A percentile compares a stretch with the other conserved stretches of the same genome.
Evolutionary conservation across 2,329 filamentous ascomycete genomes (phyloP).

Genomic region (Dryadomyces sulphureus): DNA sequence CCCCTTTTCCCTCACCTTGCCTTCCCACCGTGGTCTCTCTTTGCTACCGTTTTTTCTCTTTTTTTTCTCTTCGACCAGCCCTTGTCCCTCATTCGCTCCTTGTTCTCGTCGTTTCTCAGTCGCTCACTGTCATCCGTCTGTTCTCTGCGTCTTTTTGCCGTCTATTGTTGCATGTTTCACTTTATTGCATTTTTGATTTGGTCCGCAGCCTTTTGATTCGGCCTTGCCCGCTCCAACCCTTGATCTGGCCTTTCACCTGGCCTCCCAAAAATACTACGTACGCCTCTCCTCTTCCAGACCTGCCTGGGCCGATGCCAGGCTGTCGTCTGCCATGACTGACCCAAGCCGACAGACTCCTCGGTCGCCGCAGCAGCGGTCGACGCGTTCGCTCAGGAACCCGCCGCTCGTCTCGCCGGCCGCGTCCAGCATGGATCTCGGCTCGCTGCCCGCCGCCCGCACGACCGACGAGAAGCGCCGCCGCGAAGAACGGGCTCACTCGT

Average conservation of each 20-base stretch:
- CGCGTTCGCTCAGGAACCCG: conserved; percentile 38
- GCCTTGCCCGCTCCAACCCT: background rate
- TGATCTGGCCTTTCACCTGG: background rate
- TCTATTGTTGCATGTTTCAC: background rate
- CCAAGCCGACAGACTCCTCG: conserved; percentile 18
- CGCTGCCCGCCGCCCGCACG: conserved; percentile 7
- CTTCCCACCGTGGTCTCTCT: background rate
- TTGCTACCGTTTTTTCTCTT: background rate
- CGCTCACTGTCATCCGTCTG: background rate
- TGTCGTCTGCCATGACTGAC: conserved; percentile 27
- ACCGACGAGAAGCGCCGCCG: conserved; percentile 11
- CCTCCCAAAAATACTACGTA: background rate
- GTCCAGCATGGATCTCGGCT: background rate
- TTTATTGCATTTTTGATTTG: background rate
- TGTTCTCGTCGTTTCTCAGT: background rate
- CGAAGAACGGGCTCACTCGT: conserved; percentile 7
- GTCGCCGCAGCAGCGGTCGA: conserved; percentile 26
- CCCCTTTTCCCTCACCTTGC: background rate
- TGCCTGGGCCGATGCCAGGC: conserved; percentile 14
- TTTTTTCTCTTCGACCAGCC: background rate
- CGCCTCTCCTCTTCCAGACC: background rate
- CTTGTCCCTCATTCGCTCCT: background rate
- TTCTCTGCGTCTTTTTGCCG: background rate
- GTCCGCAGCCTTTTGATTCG: background rate
- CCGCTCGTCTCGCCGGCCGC: conserved; percentile 20